Base-by-base conservation (phyloP, 306 rosid genomes). In the Lablab purpureus region DNA sequence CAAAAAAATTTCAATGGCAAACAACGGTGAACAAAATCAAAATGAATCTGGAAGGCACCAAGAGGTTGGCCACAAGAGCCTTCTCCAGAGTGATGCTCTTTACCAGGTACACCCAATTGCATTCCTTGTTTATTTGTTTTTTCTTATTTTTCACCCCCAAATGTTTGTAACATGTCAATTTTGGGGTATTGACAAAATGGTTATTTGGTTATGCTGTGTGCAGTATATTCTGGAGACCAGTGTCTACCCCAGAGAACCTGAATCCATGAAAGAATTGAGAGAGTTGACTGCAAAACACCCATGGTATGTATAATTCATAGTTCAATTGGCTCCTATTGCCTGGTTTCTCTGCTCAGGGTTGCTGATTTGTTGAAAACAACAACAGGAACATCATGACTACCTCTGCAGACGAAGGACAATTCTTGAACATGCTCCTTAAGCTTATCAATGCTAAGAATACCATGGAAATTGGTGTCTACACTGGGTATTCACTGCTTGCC, bases 41-140 rank as follows among this genome's bases (percentile, higher is more conserved):
- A 84, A 56, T 34, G 87, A 93, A 82, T 78, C 87, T 67, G 88
- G 87, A 40, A 88, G 94, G 85, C 98, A 94, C 87, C 97, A 92
- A 67, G 98, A 92, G 80, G 98, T 94, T 71, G 98, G 98, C 82
- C 98, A 94, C 92, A 94, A 94, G 87, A 94, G 98, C 77, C 97
- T 94, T 77, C 85, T 94, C 40, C 98, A 92, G 56, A 94, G 97
- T 75, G 98, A 94, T 87, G 98, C 91, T 82, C 96, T 94, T 25
- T 94, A 90, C 67, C 98, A 94, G 97, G 97, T 88, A 84, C 51
- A 1, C 9, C 55, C 40, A 52, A 19, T 37, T 62, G 17, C 71
- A 76, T 2, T 4, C 28, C 27, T 43, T 51, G 43, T 2, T 40
- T 40, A 3, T 36, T 36, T 6, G 0, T 36, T 7, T 36, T 6